Conservation (phyloP, 768 basidiomycete genomes). For the Trametes elegans region DNA sequence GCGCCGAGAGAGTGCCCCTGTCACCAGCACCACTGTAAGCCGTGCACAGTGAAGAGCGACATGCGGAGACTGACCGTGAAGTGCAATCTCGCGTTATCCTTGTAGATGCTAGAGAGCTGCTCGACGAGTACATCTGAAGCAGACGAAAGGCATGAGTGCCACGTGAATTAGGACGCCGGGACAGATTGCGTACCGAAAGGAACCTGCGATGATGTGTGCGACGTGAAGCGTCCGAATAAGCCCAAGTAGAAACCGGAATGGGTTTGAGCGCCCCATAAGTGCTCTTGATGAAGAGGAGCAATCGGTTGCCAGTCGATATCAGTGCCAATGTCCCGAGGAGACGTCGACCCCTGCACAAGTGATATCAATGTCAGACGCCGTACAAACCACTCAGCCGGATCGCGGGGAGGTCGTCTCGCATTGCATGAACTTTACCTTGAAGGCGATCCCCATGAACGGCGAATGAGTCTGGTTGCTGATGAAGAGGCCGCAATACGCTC, state of each 20-base stretch:
- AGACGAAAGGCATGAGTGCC: not conserved
- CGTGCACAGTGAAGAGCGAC: too few relatives aligned
- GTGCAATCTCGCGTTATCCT: not conserved
- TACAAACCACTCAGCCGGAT: too few relatives aligned
- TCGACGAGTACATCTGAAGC: not conserved
- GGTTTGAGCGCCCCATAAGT: not conserved
- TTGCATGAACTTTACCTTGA: not conserved
- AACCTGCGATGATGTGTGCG: not conserved
- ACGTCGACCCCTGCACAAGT: conserved; percentile 5
- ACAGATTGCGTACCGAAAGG: conserved; percentile 10
- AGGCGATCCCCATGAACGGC: conserved; percentile 6
- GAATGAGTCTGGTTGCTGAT: not conserved
- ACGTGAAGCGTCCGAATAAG: not conserved
- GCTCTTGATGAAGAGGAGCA: not conserved
- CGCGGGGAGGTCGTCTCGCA: not conserved
- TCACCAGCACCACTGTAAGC: too few relatives aligned
- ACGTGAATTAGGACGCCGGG: too few relatives aligned
- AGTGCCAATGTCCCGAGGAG: not conserved
- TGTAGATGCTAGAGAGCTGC: not conserved
- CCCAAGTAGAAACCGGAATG: conserved; percentile 1
- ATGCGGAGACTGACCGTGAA: conserved; percentile 1
- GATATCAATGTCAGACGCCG: conserved; percentile 7
- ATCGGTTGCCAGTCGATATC: not conserved
- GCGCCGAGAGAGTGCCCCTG: conserved; percentile 14
- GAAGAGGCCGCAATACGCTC: conserved; percentile 3